Base-by-base conservation (phyloP, 345 rosid genomes). In the Ceriops zippeliana region DNA sequence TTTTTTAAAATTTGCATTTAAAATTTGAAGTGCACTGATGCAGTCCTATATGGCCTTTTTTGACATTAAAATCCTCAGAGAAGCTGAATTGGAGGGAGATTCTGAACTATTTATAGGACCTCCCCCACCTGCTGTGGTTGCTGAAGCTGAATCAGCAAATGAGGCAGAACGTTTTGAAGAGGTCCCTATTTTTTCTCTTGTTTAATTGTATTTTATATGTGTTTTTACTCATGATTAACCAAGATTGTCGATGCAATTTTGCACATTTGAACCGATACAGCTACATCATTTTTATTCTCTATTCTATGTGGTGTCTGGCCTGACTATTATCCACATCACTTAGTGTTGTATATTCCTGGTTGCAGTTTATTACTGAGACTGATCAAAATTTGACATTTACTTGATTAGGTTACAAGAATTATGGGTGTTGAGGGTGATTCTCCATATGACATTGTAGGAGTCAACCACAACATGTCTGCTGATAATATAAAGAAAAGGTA, bases 121-220 rank as follows among this genome's bases (percentile, higher is more conserved):
- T 75, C 89, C 97, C 28, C 95, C 97, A 32, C 91, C 97, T 26
- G 90, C 96, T 69, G 52, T 90, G 81, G 92, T 89, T 78, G 92
- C 96, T 62, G 97, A 93, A 85, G 97, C 84, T 64, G 97, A 81
- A 80, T 80, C 92, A 24, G 90, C 87, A 21, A 91, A 93, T 60
- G 98, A 93, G 72, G 98, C 98, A 32, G 97, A 93, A 84, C 90
- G 95, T 49, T 91, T 91, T 65, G 98, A 91, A 85, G 96, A 91
- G 96, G 96, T 89, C 67, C 68, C 72, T 73, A 65, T 38, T 53
- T 72, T 72, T 60, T 2, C 66, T 47, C 24, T 58, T 62, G 46
- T 30, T 16, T 42, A 30, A 5, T 26, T 9, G 3, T 54, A 46
- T 47, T 7, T 19, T 68, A 11, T 34, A 17, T 59, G 38, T 35